phyloP scores from a whole-genome alignment of 129 eudicot species.

The Mikania micrantha region DNA sequence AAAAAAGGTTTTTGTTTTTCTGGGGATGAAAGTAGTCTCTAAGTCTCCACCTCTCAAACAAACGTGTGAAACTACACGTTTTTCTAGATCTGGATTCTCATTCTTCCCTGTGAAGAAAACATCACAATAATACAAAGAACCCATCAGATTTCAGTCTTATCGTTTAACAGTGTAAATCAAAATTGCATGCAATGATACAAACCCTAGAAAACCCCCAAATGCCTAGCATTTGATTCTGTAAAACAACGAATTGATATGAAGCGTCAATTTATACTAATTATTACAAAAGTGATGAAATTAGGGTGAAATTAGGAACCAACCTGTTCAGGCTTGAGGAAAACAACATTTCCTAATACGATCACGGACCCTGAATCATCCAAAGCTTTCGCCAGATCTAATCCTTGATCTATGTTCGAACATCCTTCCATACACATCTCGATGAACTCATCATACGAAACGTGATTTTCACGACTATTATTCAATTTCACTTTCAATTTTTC shows the following conservation, averaged over 20 bases:
- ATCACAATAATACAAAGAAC: conserved; percentile 40
- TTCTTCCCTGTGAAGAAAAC: conserved; percentile 72
- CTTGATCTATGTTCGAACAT: conserved; percentile 45
- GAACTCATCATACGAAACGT: conserved; percentile 45
- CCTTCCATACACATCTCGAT: conserved; percentile 43
- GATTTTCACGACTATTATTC: conserved; percentile 25
- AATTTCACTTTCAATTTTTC: conserved; percentile 55
- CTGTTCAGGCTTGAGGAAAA: conserved; percentile 82
- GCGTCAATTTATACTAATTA: neutral
- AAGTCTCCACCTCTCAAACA: conserved; percentile 50
- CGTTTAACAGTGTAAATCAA: neutral
- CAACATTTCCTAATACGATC: conserved; percentile 66
- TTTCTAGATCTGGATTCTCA: conserved; percentile 47
- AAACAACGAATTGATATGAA: conserved; percentile 9
- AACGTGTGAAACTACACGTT: conserved; percentile 31
- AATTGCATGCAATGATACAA: neutral
- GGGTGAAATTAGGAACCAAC: conserved; percentile 33
- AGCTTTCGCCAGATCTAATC: conserved; percentile 52
- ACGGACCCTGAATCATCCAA: conserved; percentile 85
- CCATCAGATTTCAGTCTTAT: conserved; percentile 59
- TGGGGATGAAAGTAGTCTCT: conserved; percentile 25
- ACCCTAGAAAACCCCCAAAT: conserved; percentile 6
- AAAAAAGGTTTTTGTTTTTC: neutral
- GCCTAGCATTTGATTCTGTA: conserved; percentile 18
- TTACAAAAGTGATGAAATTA: neutral